phyloP scores from a whole-genome alignment of 306 rosid genomes.

The Gillenia trifoliata region DNA sequence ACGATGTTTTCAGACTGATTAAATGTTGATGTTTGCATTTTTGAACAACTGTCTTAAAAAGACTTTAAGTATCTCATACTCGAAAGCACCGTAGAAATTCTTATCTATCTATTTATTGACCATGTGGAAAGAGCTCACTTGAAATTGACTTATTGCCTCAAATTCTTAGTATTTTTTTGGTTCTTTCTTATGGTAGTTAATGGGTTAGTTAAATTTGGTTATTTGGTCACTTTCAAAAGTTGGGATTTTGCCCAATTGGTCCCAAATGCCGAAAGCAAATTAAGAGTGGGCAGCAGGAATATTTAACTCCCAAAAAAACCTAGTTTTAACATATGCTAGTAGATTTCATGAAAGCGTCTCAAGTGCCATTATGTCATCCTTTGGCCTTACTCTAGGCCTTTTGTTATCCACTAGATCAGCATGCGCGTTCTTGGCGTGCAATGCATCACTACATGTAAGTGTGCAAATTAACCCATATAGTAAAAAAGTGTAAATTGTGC shows the following conservation, averaged over 20 bases:
- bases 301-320: not conserved
- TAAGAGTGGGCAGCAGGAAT: not conserved
- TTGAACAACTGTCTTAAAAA: too few relatives aligned
- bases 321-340: not conserved
- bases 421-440: not conserved
- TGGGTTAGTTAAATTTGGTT: not conserved
- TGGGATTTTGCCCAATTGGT: not conserved
- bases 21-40: too few relatives aligned
- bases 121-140: not conserved
- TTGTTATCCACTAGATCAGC: not conserved
- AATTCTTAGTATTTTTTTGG: not conserved
- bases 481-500: too few relatives aligned
- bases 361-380: not conserved
- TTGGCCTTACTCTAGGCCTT: not conserved
- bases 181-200: not conserved
- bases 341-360: not conserved
- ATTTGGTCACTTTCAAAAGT: conserved; percentile 10
- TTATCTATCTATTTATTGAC: not conserved
- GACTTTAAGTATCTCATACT: too few relatives aligned
- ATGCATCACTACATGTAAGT: too few relatives aligned
- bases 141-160: not conserved
- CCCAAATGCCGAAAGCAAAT: not conserved
- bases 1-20: too few relatives aligned
- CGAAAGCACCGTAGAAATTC: too few relatives aligned
- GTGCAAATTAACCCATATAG: too few relatives aligned